Evolutionary conservation across 441 rosid species (phyloP).

Genomic region (Brassica hybrid): DNA sequence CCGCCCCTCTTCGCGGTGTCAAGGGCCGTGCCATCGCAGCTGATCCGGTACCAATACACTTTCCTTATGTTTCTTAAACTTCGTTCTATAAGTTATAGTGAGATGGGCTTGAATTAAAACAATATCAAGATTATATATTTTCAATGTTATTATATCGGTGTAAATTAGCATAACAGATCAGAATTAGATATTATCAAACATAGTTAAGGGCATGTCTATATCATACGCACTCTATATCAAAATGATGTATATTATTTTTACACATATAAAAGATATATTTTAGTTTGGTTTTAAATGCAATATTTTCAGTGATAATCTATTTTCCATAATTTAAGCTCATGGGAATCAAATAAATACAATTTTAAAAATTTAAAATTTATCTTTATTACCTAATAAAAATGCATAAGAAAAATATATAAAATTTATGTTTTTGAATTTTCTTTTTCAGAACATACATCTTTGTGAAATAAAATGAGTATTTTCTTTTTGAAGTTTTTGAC

Average conservation of each 20-base stretch:
- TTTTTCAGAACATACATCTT: background rate
- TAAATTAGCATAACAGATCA: background rate
- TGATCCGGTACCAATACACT: conserved; percentile 1
- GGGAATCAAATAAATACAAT: background rate
- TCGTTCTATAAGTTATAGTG: background rate
- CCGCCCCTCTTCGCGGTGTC: background rate
- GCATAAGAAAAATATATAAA: background rate
- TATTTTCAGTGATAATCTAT: background rate
- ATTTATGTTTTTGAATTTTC: background rate
- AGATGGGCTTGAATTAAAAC: background rate
- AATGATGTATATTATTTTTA: background rate
- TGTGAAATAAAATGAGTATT: background rate
- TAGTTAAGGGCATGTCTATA: background rate
- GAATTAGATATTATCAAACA: background rate
- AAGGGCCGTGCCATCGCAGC: background rate
- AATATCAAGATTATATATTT: background rate
- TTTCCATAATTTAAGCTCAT: background rate
- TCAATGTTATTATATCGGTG: background rate
- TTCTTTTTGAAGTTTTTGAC: background rate
- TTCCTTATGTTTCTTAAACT: background rate
- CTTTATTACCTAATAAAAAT: background rate
- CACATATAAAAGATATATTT: background rate
- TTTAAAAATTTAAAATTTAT: background rate
- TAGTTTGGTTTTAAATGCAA: background rate
- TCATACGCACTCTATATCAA: background rate